Evolutionary conservation across 2,329 filamentous ascomycete species (phyloP), one percentile per base, ranked within the genome.

Genomic region (Fusarium verticillioides): DNA sequence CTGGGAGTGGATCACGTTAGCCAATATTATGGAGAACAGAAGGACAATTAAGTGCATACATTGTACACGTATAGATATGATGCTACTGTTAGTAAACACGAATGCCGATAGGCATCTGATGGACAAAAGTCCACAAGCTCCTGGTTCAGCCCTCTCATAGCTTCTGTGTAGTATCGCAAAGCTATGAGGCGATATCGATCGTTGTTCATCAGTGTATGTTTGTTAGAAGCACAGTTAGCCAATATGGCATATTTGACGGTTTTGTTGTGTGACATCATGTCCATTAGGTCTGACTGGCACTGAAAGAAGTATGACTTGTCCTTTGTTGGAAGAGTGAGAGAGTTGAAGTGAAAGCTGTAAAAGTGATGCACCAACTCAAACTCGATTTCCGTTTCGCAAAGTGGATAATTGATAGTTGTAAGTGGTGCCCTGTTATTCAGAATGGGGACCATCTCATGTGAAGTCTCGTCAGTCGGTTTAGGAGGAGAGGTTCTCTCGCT

Each of bases 401-500:
- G 7, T 7, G 42, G 42, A 5, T 44, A 16, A 3, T 5, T 23
- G n/a, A 19, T 18, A 26, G n/a, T 19, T 4, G 16, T 44, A 12
- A 26, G 42, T 12, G 42, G 5, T 9, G 21, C 4, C 16, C n/a
- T 26, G 42, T 5, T 44, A 12, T 23, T 23, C 10, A 44, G 15
- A 26, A 26, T 23, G 5, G 42, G n/a, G 42, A 18, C 15, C 4
- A 23, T 8, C 7, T 43, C n/a, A 8, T 43, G 2, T 23, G 42
- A 18, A 5, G 2, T 7, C 10, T 43, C 42, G 10, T 4, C 16
- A 18, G n/a, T 23, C n/a, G 26, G 26, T 26, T 43, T 12, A 5
- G n/a, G 10, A 5, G 16, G n/a, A 4, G 42, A 26, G 7, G 2
- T 23, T 7, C 16, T 4, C 4, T 42, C 21, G 1, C 21, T 42